Base-by-base conservation (phyloP, 1,284 basidiomycete genomes). In the Puccinia triticina region DNA sequence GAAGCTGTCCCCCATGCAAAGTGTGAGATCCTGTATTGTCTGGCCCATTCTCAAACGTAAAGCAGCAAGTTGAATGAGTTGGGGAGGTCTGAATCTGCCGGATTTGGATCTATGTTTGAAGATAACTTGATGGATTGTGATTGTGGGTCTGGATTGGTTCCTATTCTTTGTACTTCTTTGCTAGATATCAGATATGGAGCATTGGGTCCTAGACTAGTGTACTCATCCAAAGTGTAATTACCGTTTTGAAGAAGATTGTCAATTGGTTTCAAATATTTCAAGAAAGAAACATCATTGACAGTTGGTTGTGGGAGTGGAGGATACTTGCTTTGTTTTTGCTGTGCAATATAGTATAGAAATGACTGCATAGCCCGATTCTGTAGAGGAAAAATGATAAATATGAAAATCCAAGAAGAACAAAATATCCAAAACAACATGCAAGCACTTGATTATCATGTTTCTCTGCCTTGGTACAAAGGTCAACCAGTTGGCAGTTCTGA, bases 151-250 rank as follows among this genome's bases (percentile, higher is more conserved):
- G 43, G 43, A 26, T 59, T 59, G 1, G 26, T 29, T 59, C 57
- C 57, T 29, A 59, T 59, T 59, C 26, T 59, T 59, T 59, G 57
- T n/a, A 59, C 57, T 59, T 59, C 57, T 59, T 59, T n/a, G 26
- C 3, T 59, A 11, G 57, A 59, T 29, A 59, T 11, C 26, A 59
- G 32, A 29, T 29, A 16, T 26, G 57, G 57, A 59, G 26, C 26
- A 26, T 59, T 59, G 57, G 57, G 57, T n/a, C 57, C 57, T 59
- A 59, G 57, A 59, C 57, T 59, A 29, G 57, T 59, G 57, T 59
- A 59, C 57, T 59, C 26, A 29, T 59, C 16, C 8, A 59, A 29
- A 29, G n/a, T 32, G 16, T 29, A 59, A 5, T n/a, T 29, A 16
- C 16, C 57, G 16, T 29, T 29, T 26, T 59, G 57, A 10, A 59